Evolutionary conservation across 2,329 filamentous ascomycete genomes (phyloP).

Genomic region (Pestalotiopsis sp.): DNA sequence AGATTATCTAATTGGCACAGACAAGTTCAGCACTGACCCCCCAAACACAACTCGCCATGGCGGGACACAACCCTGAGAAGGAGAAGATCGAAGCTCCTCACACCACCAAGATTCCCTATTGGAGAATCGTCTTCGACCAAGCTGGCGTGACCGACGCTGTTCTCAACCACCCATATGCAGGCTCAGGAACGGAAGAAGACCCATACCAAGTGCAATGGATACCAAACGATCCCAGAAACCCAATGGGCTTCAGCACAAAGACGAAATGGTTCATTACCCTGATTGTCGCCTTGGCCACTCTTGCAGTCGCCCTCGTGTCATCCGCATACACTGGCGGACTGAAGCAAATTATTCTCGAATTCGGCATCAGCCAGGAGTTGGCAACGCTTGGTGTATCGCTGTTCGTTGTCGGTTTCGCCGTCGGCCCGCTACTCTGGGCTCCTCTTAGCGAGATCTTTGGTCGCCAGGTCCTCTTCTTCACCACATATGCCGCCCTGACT

Average conservation of each 20-base stretch:
- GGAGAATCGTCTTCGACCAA: conserved; percentile 49
- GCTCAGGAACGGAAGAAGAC: conserved; percentile 9
- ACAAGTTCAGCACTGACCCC: not conserved
- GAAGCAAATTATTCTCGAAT: conserved; percentile 51
- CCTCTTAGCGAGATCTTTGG: conserved; percentile 66
- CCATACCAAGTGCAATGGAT: conserved; percentile 12
- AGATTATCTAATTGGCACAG: not conserved
- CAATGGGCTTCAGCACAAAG: not conserved
- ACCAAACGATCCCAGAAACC: conserved; percentile 7
- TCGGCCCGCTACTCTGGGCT: conserved; percentile 68
- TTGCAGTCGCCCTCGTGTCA: conserved; percentile 25
- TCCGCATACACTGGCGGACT: conserved; percentile 66
- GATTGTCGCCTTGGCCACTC: conserved; percentile 8
- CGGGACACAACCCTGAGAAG: conserved; percentile 1
- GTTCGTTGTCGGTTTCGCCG: conserved; percentile 64
- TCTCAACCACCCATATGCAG: conserved; percentile 31
- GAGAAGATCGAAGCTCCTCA: not conserved
- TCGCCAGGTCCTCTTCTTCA: conserved; percentile 56
- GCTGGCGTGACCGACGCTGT: conserved; percentile 57
- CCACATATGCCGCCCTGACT: conserved; percentile 55
- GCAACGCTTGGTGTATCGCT: conserved; percentile 65
- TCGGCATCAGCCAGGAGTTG: conserved; percentile 45
- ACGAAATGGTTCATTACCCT: conserved; percentile 12
- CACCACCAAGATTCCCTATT: conserved; percentile 14
- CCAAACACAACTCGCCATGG: not conserved